Percentiles rank a stretch among this genome's conserved stretches.
phyloP scores from a whole-genome alignment of 441 rosid genomes.

The Populus hybrid region DNA sequence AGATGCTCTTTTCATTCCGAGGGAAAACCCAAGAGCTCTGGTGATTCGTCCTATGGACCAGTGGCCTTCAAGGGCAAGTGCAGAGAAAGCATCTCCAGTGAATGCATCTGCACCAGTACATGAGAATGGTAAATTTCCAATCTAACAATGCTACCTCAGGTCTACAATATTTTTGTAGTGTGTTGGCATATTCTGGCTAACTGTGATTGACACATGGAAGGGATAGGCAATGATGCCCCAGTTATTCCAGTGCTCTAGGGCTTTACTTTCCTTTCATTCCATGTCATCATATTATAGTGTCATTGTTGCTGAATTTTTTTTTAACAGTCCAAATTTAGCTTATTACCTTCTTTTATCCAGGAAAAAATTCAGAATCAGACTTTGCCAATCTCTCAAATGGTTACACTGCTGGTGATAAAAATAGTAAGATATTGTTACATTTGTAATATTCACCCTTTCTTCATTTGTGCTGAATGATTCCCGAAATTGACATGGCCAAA shows the following conservation, averaged over 20 bases:
- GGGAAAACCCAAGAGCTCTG: slow-evolving; percentile 93
- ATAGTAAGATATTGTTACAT: slow-evolving; percentile 14
- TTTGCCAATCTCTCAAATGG: slow-evolving; percentile 29
- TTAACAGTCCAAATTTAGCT: neutral
- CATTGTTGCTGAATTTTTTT: neutral
- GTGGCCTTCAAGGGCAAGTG: slow-evolving; percentile 51
- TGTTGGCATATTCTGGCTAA: neutral
- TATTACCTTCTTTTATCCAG: slow-evolving; percentile 28
- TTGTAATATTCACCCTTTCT: neutral
- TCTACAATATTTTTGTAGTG: neutral
- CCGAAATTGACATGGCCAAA: neutral
- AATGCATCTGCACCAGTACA: slow-evolving; percentile 40
- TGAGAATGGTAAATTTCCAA: slow-evolving; percentile 51
- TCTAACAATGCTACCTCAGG: neutral
- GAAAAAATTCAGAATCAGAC: slow-evolving; percentile 35
- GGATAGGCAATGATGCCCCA: neutral
- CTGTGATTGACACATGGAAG: neutral
- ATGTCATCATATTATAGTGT: neutral
- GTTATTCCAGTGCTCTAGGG: neutral
- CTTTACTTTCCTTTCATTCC: neutral
- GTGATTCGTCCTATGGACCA: slow-evolving; percentile 67
- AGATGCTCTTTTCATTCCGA: slow-evolving; percentile 79
- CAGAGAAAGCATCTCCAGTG: slow-evolving; percentile 44
- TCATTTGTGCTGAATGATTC: neutral
- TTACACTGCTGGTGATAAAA: slow-evolving; percentile 37